Base-by-base conservation (phyloP, 306 rosid species). In the Canavalia gladiata region DNA sequence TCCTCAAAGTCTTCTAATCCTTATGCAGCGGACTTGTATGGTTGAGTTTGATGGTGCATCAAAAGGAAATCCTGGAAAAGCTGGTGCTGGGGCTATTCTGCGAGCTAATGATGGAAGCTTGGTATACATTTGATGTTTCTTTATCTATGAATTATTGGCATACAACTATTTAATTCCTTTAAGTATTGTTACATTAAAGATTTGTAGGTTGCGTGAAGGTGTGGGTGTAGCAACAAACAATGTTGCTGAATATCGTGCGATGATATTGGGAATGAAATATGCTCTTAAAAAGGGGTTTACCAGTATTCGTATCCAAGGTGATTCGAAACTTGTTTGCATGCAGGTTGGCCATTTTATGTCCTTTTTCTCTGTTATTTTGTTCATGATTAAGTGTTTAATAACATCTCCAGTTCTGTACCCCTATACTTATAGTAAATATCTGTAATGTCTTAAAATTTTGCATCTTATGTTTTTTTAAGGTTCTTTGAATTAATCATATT, bases 261-360 rank as follows among this genome's bases (percentile, higher is more conserved):
- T 93, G 87, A 89, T 93, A 81, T 84, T 95, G 70, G 99, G 99
- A 70, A 81, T 95, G 89, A 95, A 68, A 88, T 89, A 77, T 91
- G 99, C 99, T 54, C 90, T 93, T 62, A 78, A 86, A 74, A 95
- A 86, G 83, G 99, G 99, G 28, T 95, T 88, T 85, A 87, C 85
- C 57, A 83, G 66, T 71, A 92, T 95, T 68, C 76, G 37, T 50
- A 83, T 87, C 84, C 87, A 80, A 71, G 99, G 99, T 68, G 99
- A 95, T 84, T 95, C 99, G 87, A 95, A 93, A 84, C 99, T 95
- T 60, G 92, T 95, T 76, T 95, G 97, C 87, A 86, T 86, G 97
- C 99, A 95, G 99, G 99, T 95, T 81, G 77, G 90, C 78, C 51
- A 67, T 81, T 77, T 68, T 68, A 29, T 70, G 35, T 34, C 62